Conservation (phyloP, 1,284 basidiomycete genomes). For the Ustilago crameri region DNA sequence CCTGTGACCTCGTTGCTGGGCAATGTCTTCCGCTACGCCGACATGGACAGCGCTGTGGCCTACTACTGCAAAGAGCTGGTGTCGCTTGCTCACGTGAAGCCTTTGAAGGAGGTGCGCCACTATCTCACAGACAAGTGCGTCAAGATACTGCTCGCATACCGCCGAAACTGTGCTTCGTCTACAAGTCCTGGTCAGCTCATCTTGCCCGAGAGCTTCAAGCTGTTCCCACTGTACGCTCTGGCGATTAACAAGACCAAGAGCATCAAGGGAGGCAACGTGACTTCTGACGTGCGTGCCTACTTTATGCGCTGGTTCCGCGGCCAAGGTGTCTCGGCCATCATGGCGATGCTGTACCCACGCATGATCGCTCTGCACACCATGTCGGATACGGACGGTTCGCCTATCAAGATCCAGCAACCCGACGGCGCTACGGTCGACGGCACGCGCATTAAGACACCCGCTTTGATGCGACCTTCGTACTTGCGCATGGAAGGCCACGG, state of each 20-base stretch:
- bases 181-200: constrained; percentile 86
- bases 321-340: constrained; percentile 77
- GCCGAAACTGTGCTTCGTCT: constrained; percentile 87
- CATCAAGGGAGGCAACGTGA: constrained; percentile 85
- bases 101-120: constrained; percentile 82
- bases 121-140: constrained; percentile 86
- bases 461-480: constrained; percentile 85
- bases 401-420: constrained; percentile 70
- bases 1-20: constrained; percentile 84
- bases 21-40: constrained; percentile 91
- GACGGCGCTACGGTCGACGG: constrained; percentile 70
- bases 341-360: constrained; percentile 88
- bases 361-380: constrained; percentile 90
- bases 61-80: constrained; percentile 77
- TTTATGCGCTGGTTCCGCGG: constrained; percentile 81
- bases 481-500: constrained; percentile 89
- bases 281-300: constrained; percentile 91
- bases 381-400: constrained; percentile 78
- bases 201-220: constrained; percentile 91
- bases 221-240: constrained; percentile 85
- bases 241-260: constrained; percentile 90
- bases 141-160: constrained; percentile 84
- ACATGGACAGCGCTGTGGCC: constrained; percentile 85
- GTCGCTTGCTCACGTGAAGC: constrained; percentile 80
- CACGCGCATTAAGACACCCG: constrained; percentile 76